Conservation (phyloP, 2,329 filamentous ascomycete species). For the Fusarium anguioides region DNA sequence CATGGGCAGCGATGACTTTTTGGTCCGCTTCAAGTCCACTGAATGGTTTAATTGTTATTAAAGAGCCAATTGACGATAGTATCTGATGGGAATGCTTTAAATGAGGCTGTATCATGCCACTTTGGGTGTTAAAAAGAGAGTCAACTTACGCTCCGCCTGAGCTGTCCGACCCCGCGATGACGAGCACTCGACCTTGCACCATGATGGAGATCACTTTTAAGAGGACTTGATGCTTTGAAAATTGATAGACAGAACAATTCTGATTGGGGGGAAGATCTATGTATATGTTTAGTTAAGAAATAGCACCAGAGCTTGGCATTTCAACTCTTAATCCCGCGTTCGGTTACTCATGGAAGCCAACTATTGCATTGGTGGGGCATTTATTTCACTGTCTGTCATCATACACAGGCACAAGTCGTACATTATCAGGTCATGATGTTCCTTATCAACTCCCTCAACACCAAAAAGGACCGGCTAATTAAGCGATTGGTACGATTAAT, state of each 20-base stretch:
- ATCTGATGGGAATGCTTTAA: too few relatives aligned
- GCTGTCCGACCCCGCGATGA: constrained; percentile 90
- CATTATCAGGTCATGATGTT: constrained; percentile 29
- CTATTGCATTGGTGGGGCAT: constrained; percentile 27
- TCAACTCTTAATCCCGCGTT: constrained; percentile 29
- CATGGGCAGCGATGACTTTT: constrained; percentile 91
- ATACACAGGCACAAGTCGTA: background rate
- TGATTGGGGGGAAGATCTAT: background rate
- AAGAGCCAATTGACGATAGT: background rate
- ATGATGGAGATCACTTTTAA: constrained; percentile 41
- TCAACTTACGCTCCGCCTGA: constrained; percentile 82
- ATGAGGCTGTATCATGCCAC: constrained; percentile 6
- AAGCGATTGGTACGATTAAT: background rate
- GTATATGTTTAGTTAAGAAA: background rate
- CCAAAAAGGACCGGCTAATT: background rate
- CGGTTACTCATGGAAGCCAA: constrained; percentile 3
- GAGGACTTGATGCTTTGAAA: background rate
- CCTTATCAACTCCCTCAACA: background rate
- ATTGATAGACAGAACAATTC: background rate
- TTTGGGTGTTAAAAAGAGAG: background rate
- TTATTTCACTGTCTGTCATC: constrained; percentile 29
- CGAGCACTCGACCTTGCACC: constrained; percentile 69
- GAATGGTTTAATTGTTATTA: background rate
- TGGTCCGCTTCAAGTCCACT: constrained; percentile 96
- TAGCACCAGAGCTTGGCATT: background rate